Percentiles rank a stretch among this genome's conserved stretches.
Evolutionary conservation across 225 moss, liverwort and hornwort species (phyloP).

Genomic region (Asterella californica): DNA sequence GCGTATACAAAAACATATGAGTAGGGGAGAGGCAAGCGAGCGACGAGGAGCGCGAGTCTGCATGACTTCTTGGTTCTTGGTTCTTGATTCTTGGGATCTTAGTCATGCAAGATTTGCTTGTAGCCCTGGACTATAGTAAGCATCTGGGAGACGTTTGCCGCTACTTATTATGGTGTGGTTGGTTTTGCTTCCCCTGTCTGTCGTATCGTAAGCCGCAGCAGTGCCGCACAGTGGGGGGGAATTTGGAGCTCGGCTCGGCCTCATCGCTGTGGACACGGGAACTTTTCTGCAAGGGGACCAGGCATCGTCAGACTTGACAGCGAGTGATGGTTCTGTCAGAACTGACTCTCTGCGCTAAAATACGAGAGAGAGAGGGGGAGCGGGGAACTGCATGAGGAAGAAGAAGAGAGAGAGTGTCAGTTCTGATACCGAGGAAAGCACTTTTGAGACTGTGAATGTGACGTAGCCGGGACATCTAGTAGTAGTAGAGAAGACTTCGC

Average conservation of each 20-base stretch:
- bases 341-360: background rate
- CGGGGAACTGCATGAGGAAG: background rate
- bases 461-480: background rate
- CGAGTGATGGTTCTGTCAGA: background rate
- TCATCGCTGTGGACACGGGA: background rate
- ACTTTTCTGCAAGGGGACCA: background rate
- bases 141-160: background rate
- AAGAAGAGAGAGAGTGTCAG: background rate
- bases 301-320: background rate
- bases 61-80: background rate
- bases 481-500: background rate
- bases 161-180: no score
- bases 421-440: background rate
- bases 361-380: background rate
- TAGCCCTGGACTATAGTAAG: background rate
- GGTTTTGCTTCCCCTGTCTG: no score
- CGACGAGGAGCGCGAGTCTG: background rate
- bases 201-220: no score
- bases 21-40: background rate
- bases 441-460: background rate
- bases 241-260: background rate
- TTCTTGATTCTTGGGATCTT: no score
- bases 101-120: background rate
- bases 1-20: no score
- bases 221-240: no score